Percentiles rank a stretch among this genome's conserved stretches.
Evolutionary conservation across 2,329 filamentous ascomycete genomes (phyloP).

Genomic region (Trichoderma citrinoviride): DNA sequence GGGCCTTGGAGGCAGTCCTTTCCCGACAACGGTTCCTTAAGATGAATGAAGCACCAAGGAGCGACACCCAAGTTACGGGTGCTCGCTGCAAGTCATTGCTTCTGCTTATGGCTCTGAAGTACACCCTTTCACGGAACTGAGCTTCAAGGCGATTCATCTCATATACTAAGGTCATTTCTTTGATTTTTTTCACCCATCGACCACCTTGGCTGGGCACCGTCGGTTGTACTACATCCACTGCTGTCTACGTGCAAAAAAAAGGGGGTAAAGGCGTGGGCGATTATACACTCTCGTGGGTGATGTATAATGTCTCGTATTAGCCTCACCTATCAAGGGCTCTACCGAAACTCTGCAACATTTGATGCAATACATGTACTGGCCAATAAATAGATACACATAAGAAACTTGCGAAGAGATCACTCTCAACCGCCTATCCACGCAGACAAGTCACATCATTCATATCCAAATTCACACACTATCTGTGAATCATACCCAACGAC

Average conservation of each 20-base stretch:
- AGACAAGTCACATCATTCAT: constrained; percentile 4
- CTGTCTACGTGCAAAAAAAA: not conserved
- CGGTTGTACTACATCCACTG: not conserved
- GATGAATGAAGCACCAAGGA: too few species aligned
- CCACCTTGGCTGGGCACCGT: too few species aligned
- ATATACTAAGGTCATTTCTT: too few species aligned
- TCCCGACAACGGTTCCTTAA: not conserved
- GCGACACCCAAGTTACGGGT: too few species aligned
- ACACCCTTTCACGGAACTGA: too few species aligned
- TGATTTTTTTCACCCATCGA: too few species aligned
- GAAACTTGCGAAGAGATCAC: not conserved
- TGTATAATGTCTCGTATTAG: not conserved
- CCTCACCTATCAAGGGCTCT: not conserved
- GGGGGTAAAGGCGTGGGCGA: not conserved
- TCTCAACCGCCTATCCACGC: not conserved
- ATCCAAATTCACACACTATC: not conserved
- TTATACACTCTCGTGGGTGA: too few species aligned
- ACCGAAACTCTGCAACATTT: too few species aligned
- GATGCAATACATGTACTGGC: not conserved
- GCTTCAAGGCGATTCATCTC: too few species aligned
- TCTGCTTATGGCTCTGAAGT: too few species aligned
- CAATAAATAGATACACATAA: not conserved
- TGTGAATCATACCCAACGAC: not conserved
- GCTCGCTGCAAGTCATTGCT: too few species aligned
- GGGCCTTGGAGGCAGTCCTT: constrained; percentile 5